Conservation (phyloP, 768 basidiomycete species). For the Candolleomyces aberdarensis region DNA sequence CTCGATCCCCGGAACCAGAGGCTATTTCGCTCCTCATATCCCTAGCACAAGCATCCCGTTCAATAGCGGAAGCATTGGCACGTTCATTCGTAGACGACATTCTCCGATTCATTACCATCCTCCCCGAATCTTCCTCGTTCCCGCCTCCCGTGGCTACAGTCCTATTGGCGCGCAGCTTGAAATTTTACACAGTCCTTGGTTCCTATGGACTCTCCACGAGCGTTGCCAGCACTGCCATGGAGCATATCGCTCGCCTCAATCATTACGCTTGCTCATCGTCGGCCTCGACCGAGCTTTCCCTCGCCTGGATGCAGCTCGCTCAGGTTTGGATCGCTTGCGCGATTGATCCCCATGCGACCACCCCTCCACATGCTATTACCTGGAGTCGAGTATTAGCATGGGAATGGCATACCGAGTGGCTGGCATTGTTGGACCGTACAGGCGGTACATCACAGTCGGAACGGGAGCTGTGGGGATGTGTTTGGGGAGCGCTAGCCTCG, state of each 20-base stretch:
- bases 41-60: conserved; percentile 64
- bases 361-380: conserved; percentile 79
- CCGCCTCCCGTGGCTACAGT: conserved; percentile 41
- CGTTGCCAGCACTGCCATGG: conserved; percentile 60
- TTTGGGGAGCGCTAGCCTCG: conserved; percentile 54
- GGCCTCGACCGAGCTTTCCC: conserved; percentile 31
- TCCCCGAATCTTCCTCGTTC: conserved; percentile 43
- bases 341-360: conserved; percentile 86
- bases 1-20: conserved; percentile 37
- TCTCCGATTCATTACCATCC: conserved; percentile 65
- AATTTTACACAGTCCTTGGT: conserved; percentile 62
- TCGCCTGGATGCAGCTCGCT: conserved; percentile 58
- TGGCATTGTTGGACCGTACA: conserved; percentile 36
- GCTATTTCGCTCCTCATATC: conserved; percentile 57
- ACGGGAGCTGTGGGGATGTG: conserved; percentile 42
- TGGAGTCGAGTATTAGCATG: conserved; percentile 87
- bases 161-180: conserved; percentile 57
- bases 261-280: conserved; percentile 42
- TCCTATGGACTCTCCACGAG: conserved; percentile 77
- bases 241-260: conserved; percentile 51
- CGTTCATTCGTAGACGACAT: conserved; percentile 56
- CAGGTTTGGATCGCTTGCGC: conserved; percentile 80
- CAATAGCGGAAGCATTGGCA: conserved; percentile 53
- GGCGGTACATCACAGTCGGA: conserved; percentile 22
- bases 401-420: conserved; percentile 65